phyloP scores from a whole-genome alignment of 2,329 filamentous ascomycete genomes.

The Claviceps purpurea region DNA sequence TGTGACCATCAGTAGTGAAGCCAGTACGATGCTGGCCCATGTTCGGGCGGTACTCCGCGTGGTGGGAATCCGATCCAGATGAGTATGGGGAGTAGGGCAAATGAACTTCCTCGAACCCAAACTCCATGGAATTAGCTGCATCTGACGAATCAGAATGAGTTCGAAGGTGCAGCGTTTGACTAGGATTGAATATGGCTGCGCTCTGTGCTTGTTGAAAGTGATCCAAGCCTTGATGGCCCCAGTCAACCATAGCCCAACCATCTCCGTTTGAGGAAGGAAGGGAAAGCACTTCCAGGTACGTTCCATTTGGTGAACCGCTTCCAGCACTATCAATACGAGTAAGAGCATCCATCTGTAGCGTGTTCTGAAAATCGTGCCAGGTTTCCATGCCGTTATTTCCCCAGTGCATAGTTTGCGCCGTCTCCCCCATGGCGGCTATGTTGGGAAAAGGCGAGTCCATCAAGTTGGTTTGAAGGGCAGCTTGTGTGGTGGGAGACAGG shows the following conservation, averaged over 20 bases:
- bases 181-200: constrained; percentile 76
- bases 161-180: constrained; percentile 77
- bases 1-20: constrained; percentile 41
- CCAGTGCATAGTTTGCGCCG: constrained; percentile 45
- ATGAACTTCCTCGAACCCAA: constrained; percentile 67
- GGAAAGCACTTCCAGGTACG: constrained; percentile 75
- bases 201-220: constrained; percentile 42
- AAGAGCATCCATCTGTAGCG: constrained; percentile 38
- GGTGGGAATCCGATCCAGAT: constrained; percentile 58
- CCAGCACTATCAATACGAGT: constrained; percentile 27
- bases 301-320: constrained; percentile 31
- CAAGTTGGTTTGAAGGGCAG: constrained; percentile 46
- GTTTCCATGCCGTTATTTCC: constrained; percentile 50
- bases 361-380: constrained; percentile 66
- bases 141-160: constrained; percentile 80
- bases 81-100: constrained; percentile 73
- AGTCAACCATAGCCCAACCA: constrained; percentile 74
- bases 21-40: constrained; percentile 42
- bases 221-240: constrained; percentile 53
- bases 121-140: constrained; percentile 48
- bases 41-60: constrained; percentile 9
- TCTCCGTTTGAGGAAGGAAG: constrained; percentile 71
- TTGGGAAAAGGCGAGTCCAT: constrained; percentile 50
- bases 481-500: constrained; percentile 48
- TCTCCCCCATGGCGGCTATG: constrained; percentile 43